These are phyloP conservation scores for Rhizopogon vulgaris DNA, from an alignment of 768 basidiomycete genomes.

Conservation along the genomic window DNA sequence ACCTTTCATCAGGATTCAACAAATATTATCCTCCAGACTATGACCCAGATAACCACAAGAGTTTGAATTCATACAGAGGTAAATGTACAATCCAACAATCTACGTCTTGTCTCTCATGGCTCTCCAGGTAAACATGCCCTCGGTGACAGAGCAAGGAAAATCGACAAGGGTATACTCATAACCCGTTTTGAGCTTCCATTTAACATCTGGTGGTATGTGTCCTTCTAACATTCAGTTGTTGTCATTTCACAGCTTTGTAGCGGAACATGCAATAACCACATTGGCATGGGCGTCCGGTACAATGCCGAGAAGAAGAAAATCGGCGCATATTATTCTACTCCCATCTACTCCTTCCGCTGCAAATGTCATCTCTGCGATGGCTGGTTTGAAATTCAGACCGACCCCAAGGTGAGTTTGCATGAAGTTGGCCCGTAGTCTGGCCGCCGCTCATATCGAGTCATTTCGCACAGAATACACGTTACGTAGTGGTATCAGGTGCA, in stretches of 20 bases:
- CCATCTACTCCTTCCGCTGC: constrained; percentile 92
- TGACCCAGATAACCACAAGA: constrained; percentile 63
- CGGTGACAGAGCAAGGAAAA: constrained; percentile 87
- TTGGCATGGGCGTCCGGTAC: constrained; percentile 99
- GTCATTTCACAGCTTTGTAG: constrained; percentile 33
- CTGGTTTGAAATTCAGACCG: constrained; percentile 99
- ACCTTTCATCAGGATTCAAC: constrained; percentile 50
- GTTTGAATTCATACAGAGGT: constrained; percentile 72
- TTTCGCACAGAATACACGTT: constrained; percentile 76
- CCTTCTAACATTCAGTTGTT: background rate
- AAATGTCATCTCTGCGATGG: constrained; percentile 95
- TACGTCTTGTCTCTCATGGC: constrained; percentile 1
- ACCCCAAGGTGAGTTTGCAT: constrained; percentile 70
- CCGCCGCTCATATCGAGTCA: background rate
- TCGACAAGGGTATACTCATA: constrained; percentile 94
- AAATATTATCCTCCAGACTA: constrained; percentile 79
- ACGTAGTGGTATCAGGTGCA: constrained; percentile 91
- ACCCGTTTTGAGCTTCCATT: constrained; percentile 94
- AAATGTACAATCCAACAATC: constrained; percentile 2
- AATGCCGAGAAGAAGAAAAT: constrained; percentile 99
- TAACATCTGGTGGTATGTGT: constrained; percentile 89
- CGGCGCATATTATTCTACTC: constrained; percentile 90
- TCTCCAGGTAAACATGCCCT: constrained; percentile 84
- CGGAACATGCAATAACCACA: constrained; percentile 90
- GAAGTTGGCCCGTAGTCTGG: background rate